Conservation (phyloP, 768 basidiomycete species). For the Megacollybia marginata region DNA sequence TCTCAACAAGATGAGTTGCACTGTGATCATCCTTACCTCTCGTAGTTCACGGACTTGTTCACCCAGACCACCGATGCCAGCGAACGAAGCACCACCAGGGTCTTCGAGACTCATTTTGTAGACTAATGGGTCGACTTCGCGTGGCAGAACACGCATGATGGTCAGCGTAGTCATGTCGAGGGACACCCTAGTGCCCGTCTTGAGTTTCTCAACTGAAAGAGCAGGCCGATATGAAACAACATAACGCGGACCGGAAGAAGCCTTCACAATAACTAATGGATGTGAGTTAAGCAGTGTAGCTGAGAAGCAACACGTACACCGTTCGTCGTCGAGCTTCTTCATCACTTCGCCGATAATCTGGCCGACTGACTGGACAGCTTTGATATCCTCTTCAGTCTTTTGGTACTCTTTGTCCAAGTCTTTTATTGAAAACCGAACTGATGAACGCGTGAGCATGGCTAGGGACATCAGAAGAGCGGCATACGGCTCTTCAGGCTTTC, state of each 20-base stretch:
- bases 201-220: conserved; percentile 86
- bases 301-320: conserved; percentile 54
- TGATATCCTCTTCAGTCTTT: conserved; percentile 98
- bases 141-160: conserved; percentile 96
- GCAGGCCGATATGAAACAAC: conserved; percentile 96
- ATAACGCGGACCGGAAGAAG: conserved; percentile 95
- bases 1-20: neutral
- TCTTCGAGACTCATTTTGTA: conserved; percentile 99
- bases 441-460: conserved; percentile 1
- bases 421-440: conserved; percentile 89
- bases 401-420: conserved; percentile 83
- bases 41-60: conserved; percentile 96
- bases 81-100: conserved; percentile 91
- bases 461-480: conserved; percentile 19
- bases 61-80: conserved; percentile 91
- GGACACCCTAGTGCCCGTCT: conserved; percentile 90
- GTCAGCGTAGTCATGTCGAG: conserved; percentile 99
- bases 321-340: conserved; percentile 96
- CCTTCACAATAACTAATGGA: conserved; percentile 84
- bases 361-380: conserved; percentile 96
- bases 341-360: conserved; percentile 99
- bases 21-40: conserved; percentile 48
- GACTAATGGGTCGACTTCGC: conserved; percentile 96
- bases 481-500: conserved; percentile 85
- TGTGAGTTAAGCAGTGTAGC: neutral